Evolutionary conservation across 2,329 filamentous ascomycete genomes (phyloP).

Genomic region (Botrytis squamosa): DNA sequence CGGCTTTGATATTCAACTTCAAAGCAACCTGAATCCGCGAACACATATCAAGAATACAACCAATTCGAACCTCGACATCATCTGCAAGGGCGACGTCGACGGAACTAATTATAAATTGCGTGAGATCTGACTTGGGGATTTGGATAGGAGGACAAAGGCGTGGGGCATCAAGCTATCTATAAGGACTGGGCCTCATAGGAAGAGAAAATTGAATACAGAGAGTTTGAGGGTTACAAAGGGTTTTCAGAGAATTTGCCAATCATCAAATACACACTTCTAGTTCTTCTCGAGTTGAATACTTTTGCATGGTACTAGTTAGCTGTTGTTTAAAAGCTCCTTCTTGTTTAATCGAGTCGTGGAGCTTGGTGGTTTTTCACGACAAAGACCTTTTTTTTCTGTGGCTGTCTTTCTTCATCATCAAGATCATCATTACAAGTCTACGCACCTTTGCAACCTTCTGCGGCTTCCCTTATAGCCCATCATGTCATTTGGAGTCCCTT

Average conservation of each 20-base stretch:
- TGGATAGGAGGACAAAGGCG: constrained; percentile 28
- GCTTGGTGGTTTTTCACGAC: constrained; percentile 33
- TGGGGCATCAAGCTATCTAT: constrained; percentile 27
- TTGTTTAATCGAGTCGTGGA: constrained; percentile 31
- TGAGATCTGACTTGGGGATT: constrained; percentile 22
- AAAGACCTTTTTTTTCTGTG: constrained; percentile 33
- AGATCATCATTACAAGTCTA: constrained; percentile 22
- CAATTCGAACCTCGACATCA: not conserved
- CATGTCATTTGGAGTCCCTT: constrained; percentile 61
- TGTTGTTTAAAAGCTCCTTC: constrained; percentile 37
- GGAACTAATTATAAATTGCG: not conserved
- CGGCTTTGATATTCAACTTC: constrained; percentile 1
- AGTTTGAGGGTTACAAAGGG: constrained; percentile 27
- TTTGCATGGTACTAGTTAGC: constrained; percentile 42
- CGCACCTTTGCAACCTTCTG: constrained; percentile 30
- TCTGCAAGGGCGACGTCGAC: not conserved
- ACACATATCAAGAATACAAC: not conserved
- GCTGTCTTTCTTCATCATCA: constrained; percentile 30
- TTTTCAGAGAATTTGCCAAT: constrained; percentile 35
- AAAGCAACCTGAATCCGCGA: not conserved
- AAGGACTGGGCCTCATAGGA: constrained; percentile 30
- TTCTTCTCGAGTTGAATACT: constrained; percentile 40
- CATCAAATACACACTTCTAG: constrained; percentile 42
- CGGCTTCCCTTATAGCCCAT: constrained; percentile 42
- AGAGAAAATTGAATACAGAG: constrained; percentile 22